Evolutionary conservation across 139 green algal species (phyloP), one percentile per base, ranked within the genome.

Genomic region (Nannochloris sp.): DNA sequence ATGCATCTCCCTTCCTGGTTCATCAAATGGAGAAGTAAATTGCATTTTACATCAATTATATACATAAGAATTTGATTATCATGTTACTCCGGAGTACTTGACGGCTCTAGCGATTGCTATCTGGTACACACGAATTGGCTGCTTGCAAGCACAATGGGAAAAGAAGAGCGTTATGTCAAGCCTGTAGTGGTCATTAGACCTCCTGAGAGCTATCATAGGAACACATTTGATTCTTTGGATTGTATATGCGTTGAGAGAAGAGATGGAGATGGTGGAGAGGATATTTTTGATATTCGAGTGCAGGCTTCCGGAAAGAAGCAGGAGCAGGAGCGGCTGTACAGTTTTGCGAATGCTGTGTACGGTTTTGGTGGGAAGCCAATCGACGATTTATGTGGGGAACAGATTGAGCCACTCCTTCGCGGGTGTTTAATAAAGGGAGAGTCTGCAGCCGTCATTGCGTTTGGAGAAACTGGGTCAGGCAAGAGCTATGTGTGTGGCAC

Each of bases 401-500:
- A 61, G 21, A 48, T 68, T n/a, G 61, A 68, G 19, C 21, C 44
- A 5, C 36, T 68, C 5, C 12, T 68, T 16, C 18, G 21, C 4
- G 57, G 19, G 3, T 50, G n/a, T 8, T 27, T 68, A 12, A 8
- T 44, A 40, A 25, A 53, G 5, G 67, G 67, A 2, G 67, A 73
- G 60, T 24, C 8, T 14, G 29, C 46, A 44, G 57, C 57, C 1
- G 15, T 48, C 1, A 58, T 64, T 58, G 56, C 67, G 3, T 73
- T 69, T 37, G 67, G 67, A 1, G 44, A 69, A 18, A 69, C 60
- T 15, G 67, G 67, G 62, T 60, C 15, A 15, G 67, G 67, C 44
- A 73, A 73, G 59, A 57, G 29, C 11, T 69, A 49, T 59, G 46
- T 63, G 0, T 68, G 54, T 56, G 67, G 67, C 3, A 69, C 67